A percentile compares a stretch with the other conserved stretches of the same genome.
These are phyloP conservation scores for Trichothecium sympodiale DNA, from an alignment of 2,329 filamentous ascomycete species.

Conservation along the genomic window DNA sequence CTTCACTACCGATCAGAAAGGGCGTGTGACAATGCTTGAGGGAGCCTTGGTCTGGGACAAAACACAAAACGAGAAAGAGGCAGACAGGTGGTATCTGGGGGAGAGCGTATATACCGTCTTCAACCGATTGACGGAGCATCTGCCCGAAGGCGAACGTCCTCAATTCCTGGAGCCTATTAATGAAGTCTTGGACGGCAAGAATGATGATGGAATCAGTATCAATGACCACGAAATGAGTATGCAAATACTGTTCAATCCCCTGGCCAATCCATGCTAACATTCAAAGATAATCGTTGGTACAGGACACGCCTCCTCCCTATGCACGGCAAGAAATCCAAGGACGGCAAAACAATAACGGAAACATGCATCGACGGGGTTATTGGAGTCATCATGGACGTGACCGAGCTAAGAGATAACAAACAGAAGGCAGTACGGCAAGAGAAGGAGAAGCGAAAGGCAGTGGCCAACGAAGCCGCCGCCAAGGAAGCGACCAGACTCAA, in stretches of 20 bases:
- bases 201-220: conserved; percentile 49
- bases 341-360: conserved; percentile 32
- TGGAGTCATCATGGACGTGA: conserved; percentile 71
- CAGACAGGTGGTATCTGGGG: conserved; percentile 42
- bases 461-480: conserved; percentile 67
- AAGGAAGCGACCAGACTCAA: conserved; percentile 74
- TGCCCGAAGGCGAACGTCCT: conserved; percentile 30
- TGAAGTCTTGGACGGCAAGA: conserved; percentile 50
- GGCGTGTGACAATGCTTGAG: conserved; percentile 57
- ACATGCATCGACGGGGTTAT: conserved; percentile 59
- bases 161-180: conserved; percentile 49
- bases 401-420: conserved; percentile 56
- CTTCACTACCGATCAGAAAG: conserved; percentile 56
- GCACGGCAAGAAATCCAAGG: conserved; percentile 41
- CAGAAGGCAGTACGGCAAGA: conserved; percentile 52
- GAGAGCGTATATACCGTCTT: conserved; percentile 56
- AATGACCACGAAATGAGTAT: conserved; percentile 50
- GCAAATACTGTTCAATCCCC: conserved; percentile 8
- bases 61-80: conserved; percentile 24
- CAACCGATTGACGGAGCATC: conserved; percentile 31
- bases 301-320: conserved; percentile 62
- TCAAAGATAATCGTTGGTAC: conserved; percentile 50
- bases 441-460: conserved; percentile 56
- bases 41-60: conserved; percentile 50
- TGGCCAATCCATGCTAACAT: no score